Base-by-base conservation (phyloP, 352 stramenopile genomes). In the Plasmopara viticola region DNA sequence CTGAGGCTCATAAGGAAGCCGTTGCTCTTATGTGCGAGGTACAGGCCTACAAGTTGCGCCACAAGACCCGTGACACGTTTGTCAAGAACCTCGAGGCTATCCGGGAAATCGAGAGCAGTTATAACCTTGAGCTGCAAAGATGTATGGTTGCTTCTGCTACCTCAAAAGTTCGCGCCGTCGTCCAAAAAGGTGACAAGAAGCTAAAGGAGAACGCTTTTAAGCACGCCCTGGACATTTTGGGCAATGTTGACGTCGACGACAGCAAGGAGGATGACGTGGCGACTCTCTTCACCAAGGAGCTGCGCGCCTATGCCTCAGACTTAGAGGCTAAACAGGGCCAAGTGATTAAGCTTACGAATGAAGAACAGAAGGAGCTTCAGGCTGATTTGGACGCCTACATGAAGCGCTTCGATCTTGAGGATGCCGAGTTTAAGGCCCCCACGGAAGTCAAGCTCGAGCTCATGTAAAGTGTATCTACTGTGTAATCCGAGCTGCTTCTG, bases 11-110 rank as follows among this genome's bases (percentile, higher is more conserved):
- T 77, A 87, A 90, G 74, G 82, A 88, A 34, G 79, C 79, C 29
- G 64, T 93, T 9, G 74, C 64, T 43, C 72, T 93, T 40, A 81
- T 93, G 79, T 93, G 82, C 78, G 48, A 88, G 61, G 82, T 93
- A 44, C 79, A 93, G 68, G 74, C 76, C 20, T 81, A 80, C 64
- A 93, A 93, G 70, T 65, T 93, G 51, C 78, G 76, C 56, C 82
- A 93, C 79, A 90, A 93, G 78, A 93, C 82, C 47, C 82, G 82
- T 56, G 80, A 90, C 40, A 87, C 79, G 49, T 93, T 90, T 56
- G 66, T 93, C 15, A 87, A 87, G 67, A 93, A 93, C 71, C 69
- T 93, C 54, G 82, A 93, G 65, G 79, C 82, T 48, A 89, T 93
- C 70, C 77, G 77, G 44, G 68, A 90, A 54, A 86, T 90, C 50